These are phyloP conservation scores for Durotheca rogersii DNA, from an alignment of 495 filamentous ascomycete genomes.

Conservation along the genomic window DNA sequence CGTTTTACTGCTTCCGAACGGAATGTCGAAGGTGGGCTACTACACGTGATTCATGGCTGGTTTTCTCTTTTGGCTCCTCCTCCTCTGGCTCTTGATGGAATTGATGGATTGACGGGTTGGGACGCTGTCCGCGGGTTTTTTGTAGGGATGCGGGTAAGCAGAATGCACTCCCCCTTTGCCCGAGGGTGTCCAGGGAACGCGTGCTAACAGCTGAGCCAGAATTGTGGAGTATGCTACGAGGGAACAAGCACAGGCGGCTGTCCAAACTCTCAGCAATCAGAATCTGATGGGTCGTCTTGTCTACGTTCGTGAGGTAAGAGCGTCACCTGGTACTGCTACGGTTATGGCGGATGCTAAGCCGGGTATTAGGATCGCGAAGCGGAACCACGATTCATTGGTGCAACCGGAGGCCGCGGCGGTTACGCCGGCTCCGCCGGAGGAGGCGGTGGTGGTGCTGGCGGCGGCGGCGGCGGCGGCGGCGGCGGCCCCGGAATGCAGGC, in stretches of 20 bases:
- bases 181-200: not conserved
- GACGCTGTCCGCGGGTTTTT: slow-evolving; percentile 78
- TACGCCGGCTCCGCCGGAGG: slow-evolving; percentile 53
- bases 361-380: slow-evolving; percentile 80
- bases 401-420: slow-evolving; percentile 65
- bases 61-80: slow-evolving; percentile 67
- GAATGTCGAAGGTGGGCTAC: slow-evolving; percentile 99
- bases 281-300: slow-evolving; percentile 97
- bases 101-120: slow-evolving; percentile 99
- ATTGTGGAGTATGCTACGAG: slow-evolving; percentile 99
- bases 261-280: slow-evolving; percentile 97
- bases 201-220: slow-evolving; percentile 48
- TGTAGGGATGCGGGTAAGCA: slow-evolving; percentile 99
- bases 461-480: slow-evolving; percentile 48
- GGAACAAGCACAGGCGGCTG: slow-evolving; percentile 97
- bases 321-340: slow-evolving; percentile 3
- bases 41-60: slow-evolving; percentile 85
- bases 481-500: too few relatives aligned
- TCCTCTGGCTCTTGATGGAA: slow-evolving; percentile 79
- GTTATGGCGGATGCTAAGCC: slow-evolving; percentile 25
- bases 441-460: slow-evolving; percentile 44
- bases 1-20: slow-evolving; percentile 99
- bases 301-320: slow-evolving; percentile 92
- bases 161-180: not conserved
- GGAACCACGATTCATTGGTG: slow-evolving; percentile 87